Percentiles rank a stretch among this genome's conserved stretches.
phyloP scores from a whole-genome alignment of 1,139 yeast species.

The Pichia sp. region DNA sequence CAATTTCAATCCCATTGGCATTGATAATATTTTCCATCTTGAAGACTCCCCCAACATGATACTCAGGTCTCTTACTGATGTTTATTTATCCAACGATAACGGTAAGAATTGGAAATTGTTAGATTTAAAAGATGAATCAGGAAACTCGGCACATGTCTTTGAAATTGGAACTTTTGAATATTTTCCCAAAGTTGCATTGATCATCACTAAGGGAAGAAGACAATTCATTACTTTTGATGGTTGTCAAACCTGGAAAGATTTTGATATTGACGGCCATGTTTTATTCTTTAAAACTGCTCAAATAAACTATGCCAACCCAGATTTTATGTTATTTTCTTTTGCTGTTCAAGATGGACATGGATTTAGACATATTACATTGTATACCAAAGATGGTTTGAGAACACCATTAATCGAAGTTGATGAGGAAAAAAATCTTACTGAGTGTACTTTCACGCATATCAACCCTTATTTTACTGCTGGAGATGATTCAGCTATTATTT shows the following conservation, averaged over 20 bases:
- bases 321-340: slow-evolving; percentile 17
- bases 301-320: slow-evolving; percentile 21
- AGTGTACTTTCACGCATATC: slow-evolving; percentile 46
- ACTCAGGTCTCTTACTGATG: slow-evolving; percentile 26
- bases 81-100: slow-evolving; percentile 45
- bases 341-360: slow-evolving; percentile 7
- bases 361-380: slow-evolving; percentile 21
- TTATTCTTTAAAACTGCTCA: slow-evolving; percentile 7
- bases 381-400: slow-evolving; percentile 48
- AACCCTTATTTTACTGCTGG: slow-evolving; percentile 33
- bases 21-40: slow-evolving; percentile 37
- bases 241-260: slow-evolving; percentile 50
- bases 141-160: slow-evolving; percentile 22
- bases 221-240: slow-evolving; percentile 49
- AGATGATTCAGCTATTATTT: slow-evolving; percentile 38
- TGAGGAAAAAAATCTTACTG: slow-evolving; percentile 24
- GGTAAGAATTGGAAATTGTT: slow-evolving; percentile 47
- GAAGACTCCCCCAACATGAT: slow-evolving; percentile 49
- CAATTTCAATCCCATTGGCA: no score
- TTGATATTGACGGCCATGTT: slow-evolving; percentile 26
- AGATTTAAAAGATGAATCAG: slow-evolving; percentile 22
- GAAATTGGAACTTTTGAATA: slow-evolving; percentile 32
- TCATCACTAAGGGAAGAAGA: slow-evolving; percentile 30
- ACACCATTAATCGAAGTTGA: slow-evolving; percentile 32
- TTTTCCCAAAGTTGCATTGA: slow-evolving; percentile 46